Conservation (phyloP, 352 stramenopile genomes). For the Phytopythium vexans region DNA sequence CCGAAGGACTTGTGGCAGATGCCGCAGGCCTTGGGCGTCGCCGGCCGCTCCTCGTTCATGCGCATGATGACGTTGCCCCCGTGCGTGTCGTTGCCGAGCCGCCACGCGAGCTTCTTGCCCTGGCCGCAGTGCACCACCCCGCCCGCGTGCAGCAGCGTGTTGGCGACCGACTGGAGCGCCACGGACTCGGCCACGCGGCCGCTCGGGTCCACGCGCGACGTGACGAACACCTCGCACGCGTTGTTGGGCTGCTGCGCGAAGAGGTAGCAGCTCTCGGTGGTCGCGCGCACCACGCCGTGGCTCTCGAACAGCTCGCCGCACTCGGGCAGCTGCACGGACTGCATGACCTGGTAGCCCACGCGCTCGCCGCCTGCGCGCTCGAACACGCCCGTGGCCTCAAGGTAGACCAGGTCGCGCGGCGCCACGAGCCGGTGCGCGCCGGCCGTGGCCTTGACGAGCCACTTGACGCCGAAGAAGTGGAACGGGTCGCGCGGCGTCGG, state of each 20-base stretch:
- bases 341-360: slow-evolving; percentile 65
- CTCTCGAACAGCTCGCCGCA: slow-evolving; percentile 33
- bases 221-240: slow-evolving; percentile 39
- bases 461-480: slow-evolving; percentile 66
- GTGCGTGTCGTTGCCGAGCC: slow-evolving; percentile 23
- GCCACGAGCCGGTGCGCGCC: slow-evolving; percentile 40
- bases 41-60: slow-evolving; percentile 13
- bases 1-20: slow-evolving; percentile 42
- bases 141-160: slow-evolving; percentile 37
- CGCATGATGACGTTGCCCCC: slow-evolving; percentile 13
- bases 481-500: slow-evolving; percentile 60
- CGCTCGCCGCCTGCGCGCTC: slow-evolving; percentile 35
- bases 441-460: slow-evolving; percentile 48
- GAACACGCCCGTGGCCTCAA: slow-evolving; percentile 63
- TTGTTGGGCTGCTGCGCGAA: slow-evolving; percentile 25
- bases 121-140: slow-evolving; percentile 39
- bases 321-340: slow-evolving; percentile 46
- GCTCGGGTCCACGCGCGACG: slow-evolving; percentile 23
- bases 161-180: slow-evolving; percentile 27
- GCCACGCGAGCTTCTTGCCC: slow-evolving; percentile 53
- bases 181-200: slow-evolving; percentile 25
- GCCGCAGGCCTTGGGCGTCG: slow-evolving; percentile 23
- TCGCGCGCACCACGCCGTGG: slow-evolving; percentile 28
- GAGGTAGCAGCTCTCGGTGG: slow-evolving; percentile 37
- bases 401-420: slow-evolving; percentile 55